phyloP scores from a whole-genome alignment of 345 rosid species.

The Microcos paniculata region DNA sequence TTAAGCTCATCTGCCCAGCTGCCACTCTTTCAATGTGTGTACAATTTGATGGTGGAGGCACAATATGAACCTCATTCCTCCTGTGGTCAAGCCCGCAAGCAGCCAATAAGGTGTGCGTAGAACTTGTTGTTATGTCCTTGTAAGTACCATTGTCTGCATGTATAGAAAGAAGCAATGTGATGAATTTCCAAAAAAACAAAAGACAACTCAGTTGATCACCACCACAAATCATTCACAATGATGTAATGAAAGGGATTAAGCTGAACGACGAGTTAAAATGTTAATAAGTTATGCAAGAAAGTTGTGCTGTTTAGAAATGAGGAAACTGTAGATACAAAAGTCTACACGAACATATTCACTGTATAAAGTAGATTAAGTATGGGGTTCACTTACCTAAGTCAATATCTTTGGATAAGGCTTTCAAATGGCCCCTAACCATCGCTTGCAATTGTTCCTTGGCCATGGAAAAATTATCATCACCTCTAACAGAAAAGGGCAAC shows the following conservation, averaged over 20 bases:
- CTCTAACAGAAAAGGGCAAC: slow-evolving; percentile 31
- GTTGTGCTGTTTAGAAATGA: background rate
- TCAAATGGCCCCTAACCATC: slow-evolving; percentile 69
- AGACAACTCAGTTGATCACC: background rate
- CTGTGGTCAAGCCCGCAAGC: slow-evolving; percentile 81
- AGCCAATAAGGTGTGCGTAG: slow-evolving; percentile 75
- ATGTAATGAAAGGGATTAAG: too few relatives aligned
- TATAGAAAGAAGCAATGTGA: slow-evolving; percentile 6
- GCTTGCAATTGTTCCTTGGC: slow-evolving; percentile 70
- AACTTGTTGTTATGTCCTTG: slow-evolving; percentile 68
- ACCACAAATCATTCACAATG: background rate
- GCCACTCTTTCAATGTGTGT: slow-evolving; percentile 45
- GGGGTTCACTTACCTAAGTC: slow-evolving; percentile 54
- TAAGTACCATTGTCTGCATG: slow-evolving; percentile 55
- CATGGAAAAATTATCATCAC: slow-evolving; percentile 37
- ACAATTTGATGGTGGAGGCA: slow-evolving; percentile 59
- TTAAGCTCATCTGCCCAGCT: slow-evolving; percentile 57
- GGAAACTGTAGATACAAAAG: background rate
- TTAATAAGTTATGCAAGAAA: background rate
- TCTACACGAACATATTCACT: background rate
- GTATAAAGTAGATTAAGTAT: slow-evolving; percentile 12
- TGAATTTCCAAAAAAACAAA: slow-evolving; percentile 1
- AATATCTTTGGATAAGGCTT: slow-evolving; percentile 55
- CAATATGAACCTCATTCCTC: slow-evolving; percentile 55
- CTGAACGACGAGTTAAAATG: background rate